Percentiles rank a stretch among this genome's conserved stretches.
Evolutionary conservation across 345 rosid genomes (phyloP).

Genomic region (Citrus trifoliata): DNA sequence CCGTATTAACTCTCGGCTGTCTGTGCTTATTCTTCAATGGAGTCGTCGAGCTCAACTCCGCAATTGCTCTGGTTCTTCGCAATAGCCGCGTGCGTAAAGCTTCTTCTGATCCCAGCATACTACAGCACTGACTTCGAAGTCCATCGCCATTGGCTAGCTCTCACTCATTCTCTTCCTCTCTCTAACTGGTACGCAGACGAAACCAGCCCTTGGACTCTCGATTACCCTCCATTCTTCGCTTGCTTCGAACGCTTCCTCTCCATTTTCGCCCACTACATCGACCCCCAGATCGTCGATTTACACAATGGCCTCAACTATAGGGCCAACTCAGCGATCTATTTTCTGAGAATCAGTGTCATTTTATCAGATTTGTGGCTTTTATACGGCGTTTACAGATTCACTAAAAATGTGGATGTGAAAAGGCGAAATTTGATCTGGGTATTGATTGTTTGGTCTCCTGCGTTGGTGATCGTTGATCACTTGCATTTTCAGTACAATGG

Average conservation of each 20-base stretch:
- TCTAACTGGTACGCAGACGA: constrained; percentile 78
- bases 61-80: constrained; percentile 63
- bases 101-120: constrained; percentile 74
- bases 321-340: constrained; percentile 50
- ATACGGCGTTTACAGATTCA: constrained; percentile 52
- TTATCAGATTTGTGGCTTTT: constrained; percentile 65
- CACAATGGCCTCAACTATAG: constrained; percentile 53
- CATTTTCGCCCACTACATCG: constrained; percentile 48
- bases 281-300: constrained; percentile 66
- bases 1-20: no score
- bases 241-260: constrained; percentile 66
- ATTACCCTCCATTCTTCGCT: constrained; percentile 86
- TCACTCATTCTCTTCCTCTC: constrained; percentile 81
- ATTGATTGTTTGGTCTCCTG: constrained; percentile 82
- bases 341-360: constrained; percentile 71
- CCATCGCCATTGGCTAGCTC: constrained; percentile 93
- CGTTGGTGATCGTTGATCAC: constrained; percentile 79
- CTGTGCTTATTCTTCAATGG: constrained; percentile 7
- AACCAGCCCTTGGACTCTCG: constrained; percentile 94
- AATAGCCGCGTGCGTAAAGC: constrained; percentile 53
- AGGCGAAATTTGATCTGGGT: constrained; percentile 48
- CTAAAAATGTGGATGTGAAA: constrained; percentile 31
- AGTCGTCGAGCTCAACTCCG: not conserved
- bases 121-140: constrained; percentile 91
- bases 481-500: constrained; percentile 97